A percentile compares a stretch with the other conserved stretches of the same genome.
These are phyloP conservation scores for Penicillium simplicissimum DNA, from an alignment of 495 filamentous ascomycete species.

Conservation along the genomic window DNA sequence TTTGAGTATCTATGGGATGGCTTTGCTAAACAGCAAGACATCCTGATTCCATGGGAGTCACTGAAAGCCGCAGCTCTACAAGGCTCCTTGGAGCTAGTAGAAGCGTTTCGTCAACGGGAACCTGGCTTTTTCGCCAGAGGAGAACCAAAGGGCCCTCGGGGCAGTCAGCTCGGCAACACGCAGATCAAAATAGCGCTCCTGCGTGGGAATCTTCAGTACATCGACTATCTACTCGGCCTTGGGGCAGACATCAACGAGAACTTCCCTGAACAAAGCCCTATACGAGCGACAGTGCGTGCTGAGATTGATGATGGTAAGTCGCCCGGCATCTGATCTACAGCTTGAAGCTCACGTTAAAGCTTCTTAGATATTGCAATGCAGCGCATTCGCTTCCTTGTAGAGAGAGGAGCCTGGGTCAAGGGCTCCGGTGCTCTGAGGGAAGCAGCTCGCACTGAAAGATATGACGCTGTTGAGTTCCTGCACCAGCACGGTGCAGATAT, in stretches of 20 bases:
- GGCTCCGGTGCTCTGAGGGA: neutral
- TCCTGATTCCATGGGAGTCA: neutral
- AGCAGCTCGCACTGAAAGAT: neutral
- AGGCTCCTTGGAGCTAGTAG: neutral
- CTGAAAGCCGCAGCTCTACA: neutral
- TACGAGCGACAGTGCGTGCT: neutral
- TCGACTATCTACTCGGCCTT: neutral
- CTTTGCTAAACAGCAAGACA: neutral
- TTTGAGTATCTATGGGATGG: neutral
- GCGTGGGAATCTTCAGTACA: neutral
- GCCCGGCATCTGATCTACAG: neutral
- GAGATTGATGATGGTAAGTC: neutral
- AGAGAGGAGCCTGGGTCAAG: neutral
- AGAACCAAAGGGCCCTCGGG: neutral
- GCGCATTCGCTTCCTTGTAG: neutral
- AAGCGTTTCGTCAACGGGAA: neutral
- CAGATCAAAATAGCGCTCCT: neutral
- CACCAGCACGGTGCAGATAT: neutral
- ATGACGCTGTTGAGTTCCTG: neutral
- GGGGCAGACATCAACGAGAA: neutral
- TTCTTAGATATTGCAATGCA: neutral
- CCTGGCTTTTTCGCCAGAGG: neutral
- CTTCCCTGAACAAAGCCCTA: neutral
- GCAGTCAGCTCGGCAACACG: neutral
- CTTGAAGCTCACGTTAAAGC: neutral